Base-by-base conservation (phyloP, 257 asterid species). In the Coffea canephora region DNA sequence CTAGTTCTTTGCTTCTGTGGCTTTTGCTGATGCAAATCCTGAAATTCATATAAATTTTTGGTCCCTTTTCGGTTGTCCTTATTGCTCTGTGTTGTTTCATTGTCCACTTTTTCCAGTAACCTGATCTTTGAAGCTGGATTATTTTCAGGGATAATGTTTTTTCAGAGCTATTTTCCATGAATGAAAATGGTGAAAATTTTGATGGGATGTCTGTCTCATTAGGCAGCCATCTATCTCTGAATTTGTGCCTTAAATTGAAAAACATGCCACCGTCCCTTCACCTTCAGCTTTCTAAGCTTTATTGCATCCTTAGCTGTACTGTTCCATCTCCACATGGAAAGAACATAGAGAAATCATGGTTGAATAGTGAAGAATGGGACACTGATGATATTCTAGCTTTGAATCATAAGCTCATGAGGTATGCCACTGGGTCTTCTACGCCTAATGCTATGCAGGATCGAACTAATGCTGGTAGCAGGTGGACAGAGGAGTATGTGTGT, bases 181-280 rank as follows among this genome's bases (percentile, higher is more conserved):
- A 90, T 79, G 97, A 83, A 80, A 91, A 89, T 62, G 93, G 96
- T 68, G 82, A 84, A 85, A 83, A 19, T 57, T 12, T 88, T 36
- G 89, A 88, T 64, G 87, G 87, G 75, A 82, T 80, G 62, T 89
- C 93, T 74, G 79, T 91, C 78, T 64, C 46, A 46, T 75, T 89
- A 23, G 97, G 97, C 73, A 80, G 73, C 70, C 87, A 84, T 72
- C 92, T 94, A 74, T 89, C 87, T 18, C 85, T 96, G 73, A 89
- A 76, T 68, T 75, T 96, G 77, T 84, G 94, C 84, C 88, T 94
- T 79, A 97, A 89, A 76, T 73, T 91, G 81, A 91, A 85, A 88
- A 87, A 94, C 82, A 71, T 81, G 69, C 89, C 87, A n/a, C 39
- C 82, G 77, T 78, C 73, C 78, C 78, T 75, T 48, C 86, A 83